Base-by-base conservation (phyloP, 768 basidiomycete species). In the Rhodotorula toruloides region DNA sequence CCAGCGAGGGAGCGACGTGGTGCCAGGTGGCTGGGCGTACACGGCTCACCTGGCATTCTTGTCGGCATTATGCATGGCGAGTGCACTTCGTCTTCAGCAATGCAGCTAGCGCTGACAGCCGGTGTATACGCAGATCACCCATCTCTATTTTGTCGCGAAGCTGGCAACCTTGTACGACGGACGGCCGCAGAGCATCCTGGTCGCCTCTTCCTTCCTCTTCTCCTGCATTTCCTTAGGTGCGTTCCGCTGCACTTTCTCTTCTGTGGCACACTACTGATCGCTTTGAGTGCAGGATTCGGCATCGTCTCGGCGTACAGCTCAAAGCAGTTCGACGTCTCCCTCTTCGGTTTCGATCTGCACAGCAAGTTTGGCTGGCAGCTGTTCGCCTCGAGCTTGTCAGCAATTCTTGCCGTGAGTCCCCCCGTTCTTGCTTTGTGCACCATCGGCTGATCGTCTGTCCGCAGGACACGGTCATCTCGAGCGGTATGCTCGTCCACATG, bases 291-390 rank as follows among this genome's bases (percentile, higher is more conserved):
- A 49, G 48, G 48, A 13, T 66, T 66, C 59, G 59, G 59, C 4
- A 57, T 66, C 54, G 54, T 50, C 2, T 58, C 59, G 21, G 31
- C 54, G 12, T 66, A 66, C 42, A 27, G 19, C 27, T 32, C 32
- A n/a, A 14, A 43, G 1, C 14, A 3, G 3, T 0, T 10, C 2
- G 19, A 34, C 2, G 14, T 19, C 3, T n/a, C 40, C 4, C 36
- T 66, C 4, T 66, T 50, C 37, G 40, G 36, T 8, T 43, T 36
- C 39, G 34, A 61, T 16, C 27, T 66, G 25, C 34, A n/a, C 6
- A 8, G 3, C 8, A 6, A 56, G 10, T 22, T 47, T 6, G 49
- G 64, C 1, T 66, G 64, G 64, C 58, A 56, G 40, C 48, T 52
- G 1, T 46, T 66, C 21, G 59, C 64, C 1, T 48, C 47, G n/a